Base-by-base conservation (phyloP, 768 basidiomycete genomes). In the Wakefieldia striispora region DNA sequence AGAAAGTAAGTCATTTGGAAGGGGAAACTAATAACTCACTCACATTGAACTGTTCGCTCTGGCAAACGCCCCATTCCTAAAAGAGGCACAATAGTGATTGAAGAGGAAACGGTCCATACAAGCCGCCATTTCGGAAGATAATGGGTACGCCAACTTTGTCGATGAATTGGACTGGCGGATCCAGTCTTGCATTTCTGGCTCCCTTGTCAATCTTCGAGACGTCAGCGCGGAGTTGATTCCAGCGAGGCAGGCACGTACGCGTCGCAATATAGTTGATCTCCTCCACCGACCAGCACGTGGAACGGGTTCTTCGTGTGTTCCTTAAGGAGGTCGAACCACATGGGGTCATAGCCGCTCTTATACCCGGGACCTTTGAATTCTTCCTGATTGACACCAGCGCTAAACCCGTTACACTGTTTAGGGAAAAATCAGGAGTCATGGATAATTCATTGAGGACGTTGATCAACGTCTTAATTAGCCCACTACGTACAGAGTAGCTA, bases 251-350 rank as follows among this genome's bases (percentile, higher is more conserved):
- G 21, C 16, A 61, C 82, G 38, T 58, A 86, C 86, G 76, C 72
- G 56, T 93, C 91, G 54, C 90, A 91, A 60, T 93, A 97, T 16
- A 97, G 75, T 65, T 95, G 94, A 65, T 95, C 93, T 11, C 94
- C 93, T 17, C 95, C 95, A 16, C 95, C 95, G 6, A 97, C 85
- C 31, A 98, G 75, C n/a, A 76, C 82, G 61, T 99, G 95, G 64
- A 93, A 93, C 0, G 95, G 94, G 49, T 74, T 72, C 60, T 82
- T 78, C 2, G 79, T 75, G 59, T 98, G 97, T 59, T 88, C 84
- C 37, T 80, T 71, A 21, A 98, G 78, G n/a, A 99, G 70, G 70
- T 99, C 95, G 53, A 83, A 76, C 95, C 95, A 99, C 11, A 97
- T 81, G 7, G 91, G 92, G 65, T 95, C 94, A 58, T 88, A 91